These are phyloP conservation scores for Saccharomycopsis schoenii DNA, from an alignment of 805 yeast genomes.

Conservation along the genomic window DNA sequence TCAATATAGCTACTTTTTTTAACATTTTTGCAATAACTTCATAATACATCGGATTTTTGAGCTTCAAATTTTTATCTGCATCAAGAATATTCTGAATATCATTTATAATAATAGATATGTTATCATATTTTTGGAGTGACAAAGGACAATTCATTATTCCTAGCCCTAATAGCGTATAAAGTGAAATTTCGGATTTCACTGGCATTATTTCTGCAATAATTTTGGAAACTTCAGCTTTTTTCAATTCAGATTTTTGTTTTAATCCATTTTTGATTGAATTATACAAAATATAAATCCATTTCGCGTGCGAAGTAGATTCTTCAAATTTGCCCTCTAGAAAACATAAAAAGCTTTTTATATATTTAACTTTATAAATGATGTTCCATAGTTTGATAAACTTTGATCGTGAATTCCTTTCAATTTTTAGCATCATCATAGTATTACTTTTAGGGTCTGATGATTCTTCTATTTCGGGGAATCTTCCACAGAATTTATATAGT, in stretches of 20 bases:
- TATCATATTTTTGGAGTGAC: neutral
- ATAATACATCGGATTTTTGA: neutral
- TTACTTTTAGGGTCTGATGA: conserved; percentile 20
- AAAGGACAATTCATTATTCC: neutral
- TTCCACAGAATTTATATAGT: conserved; percentile 16
- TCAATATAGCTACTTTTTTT: neutral
- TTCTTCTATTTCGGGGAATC: conserved; percentile 21
- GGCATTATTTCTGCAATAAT: neutral
- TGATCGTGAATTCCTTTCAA: neutral
- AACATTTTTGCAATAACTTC: conserved; percentile 1
- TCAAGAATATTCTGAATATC: neutral
- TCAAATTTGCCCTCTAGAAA: neutral
- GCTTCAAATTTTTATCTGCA: neutral
- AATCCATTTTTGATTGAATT: neutral
- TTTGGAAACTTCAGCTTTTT: neutral
- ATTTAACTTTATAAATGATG: conserved; percentile 6
- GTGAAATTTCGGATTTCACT: neutral
- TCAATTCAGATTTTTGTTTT: neutral
- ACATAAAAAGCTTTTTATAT: conserved; percentile 3
- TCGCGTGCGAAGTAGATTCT: neutral
- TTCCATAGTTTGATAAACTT: conserved; percentile 9
- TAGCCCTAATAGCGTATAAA: neutral
- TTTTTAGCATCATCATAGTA: conserved; percentile 16
- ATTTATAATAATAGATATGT: neutral
- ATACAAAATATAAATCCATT: neutral